Conservation (phyloP, 2,329 filamentous ascomycete genomes). For the Xylogone sp. region DNA sequence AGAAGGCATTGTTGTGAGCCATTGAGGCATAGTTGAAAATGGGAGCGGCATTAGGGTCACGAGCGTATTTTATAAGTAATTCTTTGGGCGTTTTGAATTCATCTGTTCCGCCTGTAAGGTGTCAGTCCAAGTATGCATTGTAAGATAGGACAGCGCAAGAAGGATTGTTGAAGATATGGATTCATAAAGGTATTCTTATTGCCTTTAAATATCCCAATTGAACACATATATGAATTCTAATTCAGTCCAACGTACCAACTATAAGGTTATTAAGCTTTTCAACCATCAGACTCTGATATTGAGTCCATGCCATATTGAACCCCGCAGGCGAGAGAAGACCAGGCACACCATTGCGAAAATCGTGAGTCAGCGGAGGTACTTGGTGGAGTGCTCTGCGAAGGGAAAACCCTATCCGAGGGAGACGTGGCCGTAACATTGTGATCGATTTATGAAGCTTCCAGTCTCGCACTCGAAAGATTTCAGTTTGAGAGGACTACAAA, state of each 20-base stretch:
- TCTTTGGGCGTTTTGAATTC: conserved; percentile 43
- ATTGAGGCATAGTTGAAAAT: conserved; percentile 96
- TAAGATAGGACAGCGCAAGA: background rate
- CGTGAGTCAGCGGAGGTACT: conserved; percentile 43
- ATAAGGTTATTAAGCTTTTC: conserved; percentile 73
- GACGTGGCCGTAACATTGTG: conserved; percentile 27
- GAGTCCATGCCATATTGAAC: conserved; percentile 74
- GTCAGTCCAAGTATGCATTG: conserved; percentile 6
- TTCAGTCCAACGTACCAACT: conserved; percentile 53
- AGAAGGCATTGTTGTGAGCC: conserved; percentile 87
- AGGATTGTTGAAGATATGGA: background rate
- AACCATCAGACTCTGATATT: conserved; percentile 74
- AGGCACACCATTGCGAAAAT: conserved; percentile 53
- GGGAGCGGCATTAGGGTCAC: conserved; percentile 71
- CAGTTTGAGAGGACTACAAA: conserved; percentile 1
- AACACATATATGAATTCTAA: background rate
- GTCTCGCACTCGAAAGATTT: background rate
- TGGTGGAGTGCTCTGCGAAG: conserved; percentile 41
- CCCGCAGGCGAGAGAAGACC: conserved; percentile 66
- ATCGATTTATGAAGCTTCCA: conserved; percentile 10
- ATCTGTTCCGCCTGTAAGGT: conserved; percentile 14
- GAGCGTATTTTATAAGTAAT: conserved; percentile 71
- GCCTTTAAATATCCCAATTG: background rate
- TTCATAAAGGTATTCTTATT: background rate
- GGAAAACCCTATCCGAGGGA: conserved; percentile 22